Conservation (phyloP, 2,329 filamentous ascomycete species). For the Fusarium xylarioides region DNA sequence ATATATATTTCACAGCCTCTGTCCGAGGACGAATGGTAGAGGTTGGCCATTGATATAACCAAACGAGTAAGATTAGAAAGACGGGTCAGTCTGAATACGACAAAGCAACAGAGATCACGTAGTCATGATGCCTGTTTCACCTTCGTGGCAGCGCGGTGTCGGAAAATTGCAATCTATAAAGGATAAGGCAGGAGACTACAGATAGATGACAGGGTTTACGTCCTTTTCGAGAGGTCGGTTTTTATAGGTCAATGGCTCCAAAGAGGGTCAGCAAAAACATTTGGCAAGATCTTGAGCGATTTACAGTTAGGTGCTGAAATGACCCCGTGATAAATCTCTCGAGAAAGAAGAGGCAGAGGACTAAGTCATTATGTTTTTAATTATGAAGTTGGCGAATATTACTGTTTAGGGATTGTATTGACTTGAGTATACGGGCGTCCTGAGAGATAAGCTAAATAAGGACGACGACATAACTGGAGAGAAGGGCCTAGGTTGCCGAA, state of each 20-base stretch:
- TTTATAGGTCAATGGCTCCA: constrained; percentile 40
- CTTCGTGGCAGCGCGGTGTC: constrained; percentile 5
- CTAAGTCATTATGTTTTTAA: neutral
- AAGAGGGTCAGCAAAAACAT: constrained; percentile 31
- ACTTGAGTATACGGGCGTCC: constrained; percentile 29
- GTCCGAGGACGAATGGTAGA: constrained; percentile 23
- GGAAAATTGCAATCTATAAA: constrained; percentile 26
- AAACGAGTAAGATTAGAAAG: neutral
- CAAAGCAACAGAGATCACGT: neutral
- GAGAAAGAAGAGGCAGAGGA: neutral
- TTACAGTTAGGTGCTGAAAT: constrained; percentile 14
- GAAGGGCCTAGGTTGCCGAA: constrained; percentile 14
- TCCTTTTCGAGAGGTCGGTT: constrained; percentile 1
- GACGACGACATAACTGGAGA: constrained; percentile 8
- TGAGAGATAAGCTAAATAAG: constrained; percentile 36
- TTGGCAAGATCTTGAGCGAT: constrained; percentile 28
- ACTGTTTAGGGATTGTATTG: constrained; percentile 10
- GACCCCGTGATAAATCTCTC: neutral
- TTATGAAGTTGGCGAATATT: neutral
- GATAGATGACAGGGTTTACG: constrained; percentile 8
- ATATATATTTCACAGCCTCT: constrained; percentile 27
- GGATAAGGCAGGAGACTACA: constrained; percentile 20
- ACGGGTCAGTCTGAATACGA: neutral
- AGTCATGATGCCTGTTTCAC: constrained; percentile 23
- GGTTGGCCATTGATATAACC: neutral